Base-by-base conservation (phyloP, 768 basidiomycete species). In the Suillus decipiens region DNA sequence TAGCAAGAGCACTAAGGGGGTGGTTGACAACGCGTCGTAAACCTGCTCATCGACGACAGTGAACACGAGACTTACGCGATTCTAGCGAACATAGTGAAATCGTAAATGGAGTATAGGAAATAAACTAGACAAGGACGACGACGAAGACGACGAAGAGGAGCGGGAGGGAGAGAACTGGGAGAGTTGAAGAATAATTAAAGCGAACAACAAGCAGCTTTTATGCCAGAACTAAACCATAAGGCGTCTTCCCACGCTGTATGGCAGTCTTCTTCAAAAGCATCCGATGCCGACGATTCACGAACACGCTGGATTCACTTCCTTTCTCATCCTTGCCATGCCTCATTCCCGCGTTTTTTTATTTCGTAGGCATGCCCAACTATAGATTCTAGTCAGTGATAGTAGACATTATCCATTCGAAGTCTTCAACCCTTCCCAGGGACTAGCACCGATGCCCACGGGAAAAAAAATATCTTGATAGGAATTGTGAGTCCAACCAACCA, bases 21-120 rank as follows among this genome's bases (percentile, higher is more conserved):
- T 36, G 82, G 80, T 61, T 82, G 78, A 14, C 82, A 57, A 59
- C 22, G 28, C 57, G 58, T 63, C 24, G 34, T 61, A 48, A 34
- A 11, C 50, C 39, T 22, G 15, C n/a, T 54, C 57, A 42, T 59
- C 37, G 45, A 5, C 51, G 48, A 17, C 31, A 57, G 4, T 37
- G 37, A 1, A 41, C 31, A 14, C 1, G 33, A 4, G 0, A 71
- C 81, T 15, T 58, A 85, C 86, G 73, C 75, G 71, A 86, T 73
- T 68, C 81, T 80, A 68, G 70, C 72, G 67, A 86, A 78, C 86
- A 88, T 87, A 71, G 69, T 81, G 66, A 17, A n/a, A n/a, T 57
- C 70, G 66, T 65, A 2, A 63, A 63, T 6, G 56, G 56, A 60
- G 62, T 69, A 63, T 37, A 8, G 28, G 5, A n/a, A 68, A 48